Evolutionary conservation across 257 asterid species (phyloP), one percentile per base, ranked within the genome.

Genomic region (Nicotiana obtusifolia): DNA sequence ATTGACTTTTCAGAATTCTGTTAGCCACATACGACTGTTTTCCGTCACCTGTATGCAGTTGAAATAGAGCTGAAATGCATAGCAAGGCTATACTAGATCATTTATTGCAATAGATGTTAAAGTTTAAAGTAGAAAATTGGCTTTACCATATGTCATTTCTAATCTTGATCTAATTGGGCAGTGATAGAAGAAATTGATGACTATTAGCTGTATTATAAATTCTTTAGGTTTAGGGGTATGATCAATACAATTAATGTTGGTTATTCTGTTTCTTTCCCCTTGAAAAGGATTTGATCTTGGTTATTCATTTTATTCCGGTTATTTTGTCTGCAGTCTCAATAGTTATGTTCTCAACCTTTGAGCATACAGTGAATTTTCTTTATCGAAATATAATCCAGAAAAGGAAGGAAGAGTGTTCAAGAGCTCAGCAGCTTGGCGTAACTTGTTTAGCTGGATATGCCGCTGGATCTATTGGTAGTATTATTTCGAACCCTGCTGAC

Each of bases 381-480:
- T 88, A 86, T 76, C 80, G 80, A 52, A 88, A 85, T 24, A 79
- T 88, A 64, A 37, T 88, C 67, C 86, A 84, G 75, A 83, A 67
- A 68, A 86, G 76, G 81, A 86, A 85, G 86, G 87, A 86, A 64
- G 88, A 88, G 10, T 88, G 91, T 81, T 86, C 91, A 15, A 81
- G 69, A 84, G 10, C 81, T 41, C 91, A 88, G 80, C 91, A 88
- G 82, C 89, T 88, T 30, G 88, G 88, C 37, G 88, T 88, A 35
- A 88, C 89, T 28, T 88, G 91, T 85, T 66, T 88, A 49, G 89
- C 91, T 66, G 91, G 89, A 82, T 88, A 88, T 83, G 88, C 89
- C 44, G 89, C 91, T 57, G 91, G 91, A 84, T 84, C 89, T 57
- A 64, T 88, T 80, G 91, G 83, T 78, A 83, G 88, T 57, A 83